Base-by-base conservation (phyloP, 164 flowering plant genomes). In the Saururus chinensis region DNA sequence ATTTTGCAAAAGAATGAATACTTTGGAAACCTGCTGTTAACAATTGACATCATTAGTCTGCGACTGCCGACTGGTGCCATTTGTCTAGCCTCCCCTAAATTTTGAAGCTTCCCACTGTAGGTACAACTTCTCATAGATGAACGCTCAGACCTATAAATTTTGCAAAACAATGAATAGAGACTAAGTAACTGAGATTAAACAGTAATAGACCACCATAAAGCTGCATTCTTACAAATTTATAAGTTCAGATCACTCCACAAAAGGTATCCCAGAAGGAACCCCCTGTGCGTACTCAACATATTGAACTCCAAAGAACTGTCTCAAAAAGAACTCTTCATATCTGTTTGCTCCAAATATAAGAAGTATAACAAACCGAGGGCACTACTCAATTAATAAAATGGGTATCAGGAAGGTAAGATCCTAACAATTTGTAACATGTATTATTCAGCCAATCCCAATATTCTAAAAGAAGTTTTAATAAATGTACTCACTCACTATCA, bases 261-360 rank as follows among this genome's bases (percentile, higher is more conserved):
- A 88, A n/a, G 99, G 99, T 51, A 91, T 68, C 19, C 99, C 99
- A 51, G 99, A 88, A 51, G 86, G 78, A 67, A 89, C 88, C 52
- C 70, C 68, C 30, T 53, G 57, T 13, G 95, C 82, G 79, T 90
- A 95, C 19, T 74, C 89, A 51, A 72, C 88, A 55, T 91, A 88
- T 58, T 80, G 72, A 4, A 76, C 56, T 22, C 96, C 97, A 68
- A 95, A 95, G 74, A 88, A 95, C 71, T 81, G 86, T 75, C 77
- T 81, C 85, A 95, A 74, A 78, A 79, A 90, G 63, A 60, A 81
- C 83, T 95, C 99, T 70, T 95, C 99, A 71, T 90, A 91, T 23
- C 78, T 75, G 63, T 42, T 51, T n/a, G 23, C 40, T 58, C 19
- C 60, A 60, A 60, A 71, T 51, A 68, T 63, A 61, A 67, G 19